Base-by-base conservation (phyloP, 2,329 filamentous ascomycete species). In the Talaromyces verruculosus region DNA sequence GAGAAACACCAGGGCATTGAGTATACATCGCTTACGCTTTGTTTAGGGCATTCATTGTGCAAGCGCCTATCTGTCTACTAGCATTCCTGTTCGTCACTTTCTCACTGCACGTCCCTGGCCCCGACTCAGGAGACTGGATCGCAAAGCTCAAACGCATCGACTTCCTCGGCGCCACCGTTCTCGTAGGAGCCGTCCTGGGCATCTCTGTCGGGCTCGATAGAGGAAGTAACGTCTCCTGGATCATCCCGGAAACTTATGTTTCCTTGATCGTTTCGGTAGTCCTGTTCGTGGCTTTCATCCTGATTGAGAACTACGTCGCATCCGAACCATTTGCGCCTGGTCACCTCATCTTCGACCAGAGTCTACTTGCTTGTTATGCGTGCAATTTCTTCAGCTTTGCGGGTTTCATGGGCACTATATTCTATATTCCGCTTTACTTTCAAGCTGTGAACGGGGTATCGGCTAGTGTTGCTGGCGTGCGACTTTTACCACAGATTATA, bases 341-440 rank as follows among this genome's bases (percentile, higher is more conserved):
- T 10, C 89, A 88, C 71, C 86, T 93, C 70, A 89, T 93, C 69
- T 87, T 92, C 72, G 84, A 90, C 72, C 82, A 83, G 6, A 84
- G 84, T 6, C 82, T 93, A 33, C 83, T 91, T 60, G 86, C 89
- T 2, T 87, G 85, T 74, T 93, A 90, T 71, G 76, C 88, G 1
- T 87, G 86, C 74, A 92, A 92, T 75, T 91, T 92, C 78, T 92
- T 91, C 75, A 83, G 85, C 61, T 85, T 90, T 63, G 86, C 83
- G 0, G 88, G 85, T 15, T 85, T 82, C 80, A 76, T 88, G 57
- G 84, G 85, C 0, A 78, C 84, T 0, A 69, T 91, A 3, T 94
- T 92, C 80, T 91, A 91, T 77, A 80, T 91, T n/a, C 90, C 91
- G 1, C 81, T 94, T 1, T 92, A 90, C 77, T 91, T 91, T 77